Percentiles rank a stretch among this genome's conserved stretches.
phyloP scores from a whole-genome alignment of 1,284 basidiomycete species.

The Lignosus rhinocerotis region DNA sequence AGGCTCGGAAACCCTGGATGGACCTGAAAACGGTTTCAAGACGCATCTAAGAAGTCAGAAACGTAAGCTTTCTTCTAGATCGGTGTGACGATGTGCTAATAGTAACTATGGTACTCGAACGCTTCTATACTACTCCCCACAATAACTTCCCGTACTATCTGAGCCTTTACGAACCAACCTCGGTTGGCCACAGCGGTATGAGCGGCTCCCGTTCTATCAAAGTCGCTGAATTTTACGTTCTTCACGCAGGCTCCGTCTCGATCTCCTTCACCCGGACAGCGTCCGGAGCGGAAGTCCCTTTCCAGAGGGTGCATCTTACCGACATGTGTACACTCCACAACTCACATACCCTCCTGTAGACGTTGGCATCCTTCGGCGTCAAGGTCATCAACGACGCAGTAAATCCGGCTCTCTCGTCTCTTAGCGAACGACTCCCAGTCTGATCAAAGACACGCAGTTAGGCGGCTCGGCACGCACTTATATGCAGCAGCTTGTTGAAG shows the following conservation, averaged over 20 bases:
- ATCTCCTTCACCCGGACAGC: constrained; percentile 9
- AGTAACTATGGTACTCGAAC: neutral
- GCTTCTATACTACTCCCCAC: neutral
- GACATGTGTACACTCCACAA: neutral
- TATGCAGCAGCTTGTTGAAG: neutral
- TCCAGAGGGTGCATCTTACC: constrained; percentile 13
- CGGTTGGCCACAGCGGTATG: constrained; percentile 11
- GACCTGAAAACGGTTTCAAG: constrained; percentile 27
- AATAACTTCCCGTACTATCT: neutral
- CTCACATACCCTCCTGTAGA: constrained; percentile 1
- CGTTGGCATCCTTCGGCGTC: constrained; percentile 16
- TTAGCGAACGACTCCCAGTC: too few relatives aligned
- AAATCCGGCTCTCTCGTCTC: too few relatives aligned
- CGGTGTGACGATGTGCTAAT: neutral
- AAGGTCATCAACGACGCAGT: constrained; percentile 20
- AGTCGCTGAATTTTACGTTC: neutral
- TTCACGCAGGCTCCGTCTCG: constrained; percentile 8
- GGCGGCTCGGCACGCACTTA: constrained; percentile 22
- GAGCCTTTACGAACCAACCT: neutral
- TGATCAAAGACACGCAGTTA: constrained; percentile 7
- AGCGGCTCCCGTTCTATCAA: neutral
- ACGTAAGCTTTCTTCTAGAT: constrained; percentile 7
- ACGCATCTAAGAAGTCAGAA: constrained; percentile 24
- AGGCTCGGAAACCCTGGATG: constrained; percentile 33
- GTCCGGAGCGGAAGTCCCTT: constrained; percentile 11